Evolutionary conservation across 2,329 filamentous ascomycete species (phyloP).

Genomic region (Cladosporium velox): DNA sequence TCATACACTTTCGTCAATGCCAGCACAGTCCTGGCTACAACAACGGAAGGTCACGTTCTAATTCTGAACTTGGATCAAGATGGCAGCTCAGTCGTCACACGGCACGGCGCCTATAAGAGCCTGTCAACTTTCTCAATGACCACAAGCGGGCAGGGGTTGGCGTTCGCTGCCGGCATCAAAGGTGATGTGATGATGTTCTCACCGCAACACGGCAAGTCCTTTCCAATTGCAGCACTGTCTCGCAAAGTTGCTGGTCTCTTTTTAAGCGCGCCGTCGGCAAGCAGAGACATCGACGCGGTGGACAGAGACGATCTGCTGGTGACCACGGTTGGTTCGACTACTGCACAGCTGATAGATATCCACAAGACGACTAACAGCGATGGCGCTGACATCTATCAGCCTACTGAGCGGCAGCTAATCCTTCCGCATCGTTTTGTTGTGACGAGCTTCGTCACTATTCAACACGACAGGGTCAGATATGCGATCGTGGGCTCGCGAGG

Average conservation of each 20-base stretch:
- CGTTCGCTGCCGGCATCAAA: slow-evolving; percentile 1
- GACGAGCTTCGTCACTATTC: slow-evolving; percentile 47
- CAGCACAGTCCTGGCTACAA: slow-evolving; percentile 58
- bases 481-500: slow-evolving; percentile 56
- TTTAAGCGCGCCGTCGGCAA: neutral
- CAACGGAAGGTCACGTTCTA: slow-evolving; percentile 59
- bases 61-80: slow-evolving; percentile 34
- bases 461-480: neutral
- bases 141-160: slow-evolving; percentile 22
- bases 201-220: neutral
- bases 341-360: slow-evolving; percentile 30
- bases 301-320: slow-evolving; percentile 37
- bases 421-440: slow-evolving; percentile 51
- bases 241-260: slow-evolving; percentile 49
- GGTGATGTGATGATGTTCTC: neutral
- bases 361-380: neutral
- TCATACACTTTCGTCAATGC: slow-evolving; percentile 65
- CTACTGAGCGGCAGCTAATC: slow-evolving; percentile 11
- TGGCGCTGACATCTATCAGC: neutral
- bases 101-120: slow-evolving; percentile 26
- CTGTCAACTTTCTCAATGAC: slow-evolving; percentile 53
- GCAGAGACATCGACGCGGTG: too few relatives aligned
- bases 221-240: slow-evolving; percentile 22
- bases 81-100: slow-evolving; percentile 33
- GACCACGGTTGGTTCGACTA: slow-evolving; percentile 40